Percentiles rank a stretch among this genome's conserved stretches.
phyloP scores from a whole-genome alignment of 768 basidiomycete genomes.

The Leccinellum rugosiceps region DNA sequence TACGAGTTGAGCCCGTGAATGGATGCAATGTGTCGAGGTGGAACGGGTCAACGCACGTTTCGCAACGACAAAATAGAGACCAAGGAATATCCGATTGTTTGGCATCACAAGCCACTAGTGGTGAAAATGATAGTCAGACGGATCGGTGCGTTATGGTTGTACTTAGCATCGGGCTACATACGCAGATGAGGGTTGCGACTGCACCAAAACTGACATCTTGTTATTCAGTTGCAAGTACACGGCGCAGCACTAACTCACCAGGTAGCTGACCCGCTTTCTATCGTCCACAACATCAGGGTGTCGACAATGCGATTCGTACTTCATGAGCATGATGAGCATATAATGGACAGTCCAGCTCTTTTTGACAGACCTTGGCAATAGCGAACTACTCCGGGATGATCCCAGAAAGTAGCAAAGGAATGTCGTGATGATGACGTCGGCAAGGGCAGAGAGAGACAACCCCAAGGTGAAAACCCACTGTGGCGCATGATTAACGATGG shows the following conservation, averaged over 20 bases:
- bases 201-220: conserved; percentile 13
- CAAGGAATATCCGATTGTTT: conserved; percentile 24
- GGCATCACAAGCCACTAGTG: conserved; percentile 25
- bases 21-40: not conserved
- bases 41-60: conserved; percentile 16
- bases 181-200: conserved; percentile 17
- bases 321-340: not conserved
- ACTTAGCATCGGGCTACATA: not conserved
- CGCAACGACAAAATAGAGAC: conserved; percentile 22
- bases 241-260: conserved; percentile 5
- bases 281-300: conserved; percentile 20
- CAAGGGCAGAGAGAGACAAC: conserved; percentile 40
- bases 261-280: conserved; percentile 24
- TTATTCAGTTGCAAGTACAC: not conserved
- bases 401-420: conserved; percentile 41
- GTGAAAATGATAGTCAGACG: not conserved
- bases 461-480: conserved; percentile 49
- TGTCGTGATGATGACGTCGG: conserved; percentile 46
- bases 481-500: not conserved
- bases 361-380: conserved; percentile 32
- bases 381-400: conserved; percentile 31
- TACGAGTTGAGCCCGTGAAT: not conserved
- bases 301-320: conserved; percentile 26
- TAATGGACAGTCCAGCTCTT: not conserved
- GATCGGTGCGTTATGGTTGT: not conserved